Base-by-base conservation (phyloP, 495 filamentous ascomycete species). In the Clohesyomyces aquaticus region DNA sequence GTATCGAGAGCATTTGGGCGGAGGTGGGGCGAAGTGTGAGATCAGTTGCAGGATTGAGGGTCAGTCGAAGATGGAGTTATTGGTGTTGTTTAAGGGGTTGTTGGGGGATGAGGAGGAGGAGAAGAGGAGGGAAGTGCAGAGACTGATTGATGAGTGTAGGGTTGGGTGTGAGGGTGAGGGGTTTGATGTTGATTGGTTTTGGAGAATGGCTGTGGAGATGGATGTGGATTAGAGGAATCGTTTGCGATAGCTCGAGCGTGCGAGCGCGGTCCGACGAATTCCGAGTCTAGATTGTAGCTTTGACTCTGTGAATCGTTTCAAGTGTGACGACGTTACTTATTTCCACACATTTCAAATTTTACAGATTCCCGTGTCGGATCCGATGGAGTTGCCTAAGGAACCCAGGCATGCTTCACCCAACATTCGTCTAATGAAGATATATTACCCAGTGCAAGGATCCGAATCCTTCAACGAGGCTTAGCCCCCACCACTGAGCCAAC, bases 181-280 rank as follows among this genome's bases (percentile, higher is more conserved):
- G 23, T 49, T 49, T 6, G 46, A 49, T 22, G 12, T 49, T 8
- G 18, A 1, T 19, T 49, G 46, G 46, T 49, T 49, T 49, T 25
- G 27, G 23, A 4, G 18, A 25, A 49, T 49, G 6, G 27, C 27
- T 49, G 8, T 25, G 4, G 21, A 49, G 18, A 9, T 49, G 4
- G 46, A 49, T 3, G 46, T 2, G 3, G 46, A 49, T 9, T 22
- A n/a, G 27, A 16, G 46, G 23, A 16, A 41, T 41, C 9, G 35
- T 41, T 41, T 8, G 35, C 35, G 16, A 16, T 8, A 41, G 35
- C n/a, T n/a, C n/a, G n/a, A n/a, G n/a, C n/a, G n/a, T n/a, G n/a
- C n/a, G n/a, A n/a, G n/a, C n/a, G n/a, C n/a, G n/a, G n/a, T n/a
- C n/a, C n/a, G n/a, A n/a, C n/a, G n/a, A n/a, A n/a, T n/a, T n/a